Evolutionary conservation across 768 basidiomycete species (phyloP), one percentile per base, ranked within the genome.

Genomic region (Suillus subluteus): DNA sequence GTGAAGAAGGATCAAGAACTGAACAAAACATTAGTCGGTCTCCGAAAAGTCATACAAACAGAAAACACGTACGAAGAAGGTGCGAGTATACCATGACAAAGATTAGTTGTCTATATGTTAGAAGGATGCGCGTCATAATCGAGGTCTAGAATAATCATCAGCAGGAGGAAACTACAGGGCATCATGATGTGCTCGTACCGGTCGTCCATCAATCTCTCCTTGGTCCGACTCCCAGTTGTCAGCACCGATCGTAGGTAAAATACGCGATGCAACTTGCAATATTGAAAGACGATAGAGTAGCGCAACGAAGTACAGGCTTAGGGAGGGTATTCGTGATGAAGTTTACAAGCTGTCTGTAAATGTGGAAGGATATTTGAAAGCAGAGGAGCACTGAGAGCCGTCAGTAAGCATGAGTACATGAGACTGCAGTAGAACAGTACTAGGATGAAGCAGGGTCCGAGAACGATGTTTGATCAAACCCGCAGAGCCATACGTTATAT

Each of bases 1-100:
- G 94, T n/a, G 92, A 92, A 23, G 93, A 91, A 73, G 92, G 91
- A 72, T 95, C 94, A 63, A 95, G 81, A 55, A 95, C 94, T 94
- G 63, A 38, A 64, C n/a, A n/a, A 37, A 41, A 50, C 48, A 62
- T 67, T 15, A 74, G 59, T 32, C 6, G 38, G 15, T 35, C 13
- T 16, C 63, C 21, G 30, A 48, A 64, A 37, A 62, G 9, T 7
- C 38, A 56, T 54, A 1, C 32, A 65, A 46, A 43, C 23, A 67
- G 37, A 18, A 56, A 15, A 59, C 6, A 84, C 92, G 73, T 72
- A 95, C 94, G 81, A 21, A 96, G 83, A 6, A 96, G 80, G 74
- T 96, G 92, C 0, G 94, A 94, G 73, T 96, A 96, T 3, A 94
- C 92, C 26, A 91, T 91, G 21, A 95, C 86, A 68, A 96, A 93